Evolutionary conservation across 2,329 filamentous ascomycete genomes (phyloP).

Genomic region (Zasmidium cellare): DNA sequence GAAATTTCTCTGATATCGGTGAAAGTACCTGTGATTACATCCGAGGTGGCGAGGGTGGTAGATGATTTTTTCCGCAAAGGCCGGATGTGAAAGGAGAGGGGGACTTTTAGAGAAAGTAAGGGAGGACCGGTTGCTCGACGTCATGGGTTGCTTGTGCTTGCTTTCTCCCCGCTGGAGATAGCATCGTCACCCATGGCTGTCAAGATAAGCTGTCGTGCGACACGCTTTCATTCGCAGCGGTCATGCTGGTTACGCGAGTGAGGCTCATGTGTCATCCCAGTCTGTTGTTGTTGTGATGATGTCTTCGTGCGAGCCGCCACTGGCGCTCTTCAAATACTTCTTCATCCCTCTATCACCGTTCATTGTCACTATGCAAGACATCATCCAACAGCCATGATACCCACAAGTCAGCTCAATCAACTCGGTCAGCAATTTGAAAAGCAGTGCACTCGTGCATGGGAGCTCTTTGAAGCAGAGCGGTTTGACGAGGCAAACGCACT

Average conservation of each 20-base stretch:
- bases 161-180: neutral
- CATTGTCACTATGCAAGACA: neutral
- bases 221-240: neutral
- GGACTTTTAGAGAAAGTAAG: neutral
- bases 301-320: neutral
- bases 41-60: too few species aligned
- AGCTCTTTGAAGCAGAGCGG: conserved; percentile 12
- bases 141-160: neutral
- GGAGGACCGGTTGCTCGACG: neutral
- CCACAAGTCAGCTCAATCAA: conserved; percentile 14
- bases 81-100: neutral
- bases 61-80: neutral
- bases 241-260: neutral
- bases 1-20: too few species aligned
- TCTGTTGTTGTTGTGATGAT: neutral
- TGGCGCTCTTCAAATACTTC: neutral
- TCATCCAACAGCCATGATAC: conserved; percentile 2
- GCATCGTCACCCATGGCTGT: neutral
- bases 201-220: neutral
- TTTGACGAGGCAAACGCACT: conserved; percentile 16
- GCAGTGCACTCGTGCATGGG: conserved; percentile 15
- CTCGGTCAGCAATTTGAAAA: conserved; percentile 16
- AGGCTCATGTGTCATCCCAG: neutral
- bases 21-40: too few species aligned
- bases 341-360: neutral